Percentiles rank a stretch among this genome's conserved stretches.
phyloP scores from a whole-genome alignment of 2,329 filamentous ascomycete species.

The Alternaria angustiovoidea region DNA sequence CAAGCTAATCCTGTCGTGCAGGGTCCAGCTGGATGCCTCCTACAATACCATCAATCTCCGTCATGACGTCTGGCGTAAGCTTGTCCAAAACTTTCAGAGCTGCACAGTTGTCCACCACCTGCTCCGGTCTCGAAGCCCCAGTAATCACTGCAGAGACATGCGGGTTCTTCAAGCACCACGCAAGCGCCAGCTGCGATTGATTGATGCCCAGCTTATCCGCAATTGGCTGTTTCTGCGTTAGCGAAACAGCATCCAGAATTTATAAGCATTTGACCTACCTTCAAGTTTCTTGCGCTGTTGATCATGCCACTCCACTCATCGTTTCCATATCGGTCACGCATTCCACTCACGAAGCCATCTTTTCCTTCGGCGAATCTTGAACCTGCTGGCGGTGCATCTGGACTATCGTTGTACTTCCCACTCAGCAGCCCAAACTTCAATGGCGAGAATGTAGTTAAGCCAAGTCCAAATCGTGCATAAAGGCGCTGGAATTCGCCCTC shows the following conservation, averaged over 20 bases:
- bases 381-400: slow-evolving; percentile 63
- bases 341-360: slow-evolving; percentile 63
- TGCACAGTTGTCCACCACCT: slow-evolving; percentile 49
- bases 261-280: slow-evolving; percentile 27
- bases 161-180: slow-evolving; percentile 49
- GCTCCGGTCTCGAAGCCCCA: slow-evolving; percentile 40
- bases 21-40: slow-evolving; percentile 35
- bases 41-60: slow-evolving; percentile 49
- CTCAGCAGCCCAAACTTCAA: slow-evolving; percentile 66
- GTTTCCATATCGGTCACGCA: slow-evolving; percentile 55
- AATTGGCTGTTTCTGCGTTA: slow-evolving; percentile 51
- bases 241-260: background rate
- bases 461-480: slow-evolving; percentile 63
- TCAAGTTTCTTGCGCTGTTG: slow-evolving; percentile 61
- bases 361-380: slow-evolving; percentile 66
- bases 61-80: slow-evolving; percentile 56
- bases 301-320: slow-evolving; percentile 65
- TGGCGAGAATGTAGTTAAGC: slow-evolving; percentile 64
- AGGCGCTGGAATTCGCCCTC: slow-evolving; percentile 66
- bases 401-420: slow-evolving; percentile 67
- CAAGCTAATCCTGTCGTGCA: slow-evolving; percentile 30
- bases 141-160: slow-evolving; percentile 44
- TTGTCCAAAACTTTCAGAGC: slow-evolving; percentile 56
- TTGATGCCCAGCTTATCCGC: slow-evolving; percentile 71
- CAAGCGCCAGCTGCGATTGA: slow-evolving; percentile 51